These are phyloP conservation scores for Phytopythium ostracodes DNA, from an alignment of 352 stramenopile genomes.

Conservation along the genomic window DNA sequence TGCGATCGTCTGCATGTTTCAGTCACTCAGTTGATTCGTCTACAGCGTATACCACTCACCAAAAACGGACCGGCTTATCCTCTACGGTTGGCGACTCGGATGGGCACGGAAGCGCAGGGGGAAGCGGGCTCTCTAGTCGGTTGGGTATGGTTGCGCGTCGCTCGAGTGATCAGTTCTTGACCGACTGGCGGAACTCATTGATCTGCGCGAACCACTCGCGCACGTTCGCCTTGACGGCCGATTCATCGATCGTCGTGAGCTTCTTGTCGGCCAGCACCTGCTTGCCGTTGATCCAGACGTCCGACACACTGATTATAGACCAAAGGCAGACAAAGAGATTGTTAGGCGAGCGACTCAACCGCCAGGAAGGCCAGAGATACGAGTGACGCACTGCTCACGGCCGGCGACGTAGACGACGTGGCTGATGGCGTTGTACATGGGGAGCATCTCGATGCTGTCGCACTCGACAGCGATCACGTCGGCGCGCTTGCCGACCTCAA, in stretches of 20 bases:
- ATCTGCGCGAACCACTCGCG: constrained; percentile 58
- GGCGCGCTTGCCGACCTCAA: constrained; percentile 83
- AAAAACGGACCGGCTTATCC: neutral
- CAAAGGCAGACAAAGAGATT: neutral
- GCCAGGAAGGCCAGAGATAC: neutral
- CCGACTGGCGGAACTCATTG: constrained; percentile 44
- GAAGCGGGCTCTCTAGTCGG: neutral
- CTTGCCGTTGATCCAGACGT: constrained; percentile 89
- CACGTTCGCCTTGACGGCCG: constrained; percentile 54
- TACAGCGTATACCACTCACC: neutral
- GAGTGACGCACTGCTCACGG: constrained; percentile 51
- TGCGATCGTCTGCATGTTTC: too few relatives aligned
- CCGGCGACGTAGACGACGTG: constrained; percentile 85
- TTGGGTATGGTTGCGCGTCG: constrained; percentile 6
- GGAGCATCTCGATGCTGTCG: constrained; percentile 82
- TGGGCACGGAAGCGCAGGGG: neutral
- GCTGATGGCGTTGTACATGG: constrained; percentile 86
- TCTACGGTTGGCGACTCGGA: neutral
- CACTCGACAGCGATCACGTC: constrained; percentile 81
- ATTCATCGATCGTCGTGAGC: constrained; percentile 73
- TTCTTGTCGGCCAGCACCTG: constrained; percentile 60
- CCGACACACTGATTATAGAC: constrained; percentile 50
- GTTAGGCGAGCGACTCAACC: neutral
- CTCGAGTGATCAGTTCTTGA: constrained; percentile 19
- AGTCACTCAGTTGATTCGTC: neutral